Percentiles rank a stretch among this genome's conserved stretches.
These are phyloP conservation scores for Dalechampia spathulata DNA, from an alignment of 441 rosid genomes.

Conservation along the genomic window DNA sequence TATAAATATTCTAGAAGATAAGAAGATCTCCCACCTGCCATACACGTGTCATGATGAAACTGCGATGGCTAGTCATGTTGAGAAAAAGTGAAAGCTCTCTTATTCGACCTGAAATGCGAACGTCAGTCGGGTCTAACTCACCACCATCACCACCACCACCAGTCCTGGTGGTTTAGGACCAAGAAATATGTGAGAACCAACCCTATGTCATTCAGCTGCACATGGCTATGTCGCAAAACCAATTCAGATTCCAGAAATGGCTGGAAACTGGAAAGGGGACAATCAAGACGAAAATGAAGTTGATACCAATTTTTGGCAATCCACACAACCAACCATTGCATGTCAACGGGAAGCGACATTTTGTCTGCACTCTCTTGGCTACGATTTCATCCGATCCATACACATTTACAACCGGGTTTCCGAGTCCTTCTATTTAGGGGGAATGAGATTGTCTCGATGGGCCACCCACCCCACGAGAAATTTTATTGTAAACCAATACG, in stretches of 20 bases:
- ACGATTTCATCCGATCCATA: neutral
- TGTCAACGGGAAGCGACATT: no score
- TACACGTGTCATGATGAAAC: conserved; percentile 11
- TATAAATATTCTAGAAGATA: no score
- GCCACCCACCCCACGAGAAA: no score
- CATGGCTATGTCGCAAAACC: neutral
- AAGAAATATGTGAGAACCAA: neutral
- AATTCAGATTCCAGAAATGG: neutral
- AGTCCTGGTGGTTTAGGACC: neutral
- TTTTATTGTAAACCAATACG: no score
- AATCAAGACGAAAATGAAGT: neutral
- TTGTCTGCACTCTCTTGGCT: neutral
- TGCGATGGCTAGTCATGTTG: no score
- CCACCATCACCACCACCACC: no score
- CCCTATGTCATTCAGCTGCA: no score
- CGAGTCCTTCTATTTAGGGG: neutral
- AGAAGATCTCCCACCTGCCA: conserved; percentile 5
- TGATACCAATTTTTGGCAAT: neutral
- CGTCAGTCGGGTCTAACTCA: no score
- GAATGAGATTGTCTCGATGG: neutral
- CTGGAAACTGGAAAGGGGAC: neutral
- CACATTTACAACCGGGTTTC: neutral
- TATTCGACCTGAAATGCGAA: no score
- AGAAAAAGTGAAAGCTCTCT: no score
- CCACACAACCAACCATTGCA: neutral